These are phyloP conservation scores for Zygotorulaspora danielsina DNA, from an alignment of 805 yeast species.

Conservation along the genomic window DNA sequence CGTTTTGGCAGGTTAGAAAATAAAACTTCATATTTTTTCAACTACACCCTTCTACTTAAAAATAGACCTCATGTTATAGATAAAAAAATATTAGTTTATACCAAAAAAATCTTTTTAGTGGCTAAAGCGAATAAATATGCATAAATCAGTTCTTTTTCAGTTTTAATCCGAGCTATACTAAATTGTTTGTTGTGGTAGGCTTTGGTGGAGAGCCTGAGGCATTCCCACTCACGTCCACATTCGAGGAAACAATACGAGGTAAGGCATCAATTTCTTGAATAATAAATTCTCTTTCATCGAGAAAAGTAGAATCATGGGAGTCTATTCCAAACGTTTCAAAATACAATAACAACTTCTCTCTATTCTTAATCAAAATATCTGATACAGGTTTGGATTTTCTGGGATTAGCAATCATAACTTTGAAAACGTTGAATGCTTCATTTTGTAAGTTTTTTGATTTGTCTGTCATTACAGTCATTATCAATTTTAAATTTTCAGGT, in stretches of 20 bases:
- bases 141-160: too few species aligned
- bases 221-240: conserved; percentile 10
- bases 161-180: too few species aligned
- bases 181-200: conserved; percentile 7
- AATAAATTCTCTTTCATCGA: conserved; percentile 78
- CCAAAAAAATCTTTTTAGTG: too few species aligned
- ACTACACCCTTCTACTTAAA: background rate
- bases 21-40: too few species aligned
- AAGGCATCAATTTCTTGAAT: conserved; percentile 66
- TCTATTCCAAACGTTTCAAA: conserved; percentile 59
- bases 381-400: conserved; percentile 72
- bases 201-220: conserved; percentile 19
- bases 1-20: conserved; percentile 22
- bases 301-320: conserved; percentile 56
- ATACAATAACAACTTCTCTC: conserved; percentile 67
- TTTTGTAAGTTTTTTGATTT: conserved; percentile 82
- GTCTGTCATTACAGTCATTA: conserved; percentile 83
- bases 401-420: conserved; percentile 95
- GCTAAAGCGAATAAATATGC: too few species aligned
- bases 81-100: background rate
- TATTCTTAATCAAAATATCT: conserved; percentile 80
- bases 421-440: conserved; percentile 91
- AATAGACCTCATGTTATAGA: background rate
- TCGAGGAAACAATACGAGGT: conserved; percentile 51
- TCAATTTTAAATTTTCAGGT: conserved; percentile 75